Conservation (phyloP, 129 eudicot genomes). For the Chrysanthemum seticuspe region DNA sequence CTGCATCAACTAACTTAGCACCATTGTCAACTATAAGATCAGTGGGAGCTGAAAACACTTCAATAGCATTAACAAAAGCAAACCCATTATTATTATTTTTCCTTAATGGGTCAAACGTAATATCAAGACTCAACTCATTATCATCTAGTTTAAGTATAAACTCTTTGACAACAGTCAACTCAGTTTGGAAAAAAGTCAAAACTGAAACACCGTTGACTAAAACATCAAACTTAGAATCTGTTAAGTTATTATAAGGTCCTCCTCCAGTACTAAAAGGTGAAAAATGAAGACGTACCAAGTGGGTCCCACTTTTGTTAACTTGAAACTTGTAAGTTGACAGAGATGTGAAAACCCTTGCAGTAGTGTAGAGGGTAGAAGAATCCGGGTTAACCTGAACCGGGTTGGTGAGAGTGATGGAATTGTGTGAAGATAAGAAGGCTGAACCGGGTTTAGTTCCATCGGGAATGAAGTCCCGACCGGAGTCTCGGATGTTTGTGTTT, state of each 20-base stretch:
- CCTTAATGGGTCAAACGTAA: constrained; percentile 42
- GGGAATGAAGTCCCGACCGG: constrained; percentile 55
- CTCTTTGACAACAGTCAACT: constrained; percentile 45
- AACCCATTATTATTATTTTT: constrained; percentile 32
- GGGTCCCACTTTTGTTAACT: constrained; percentile 57
- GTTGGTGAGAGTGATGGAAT: constrained; percentile 40
- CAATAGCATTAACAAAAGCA: constrained; percentile 77
- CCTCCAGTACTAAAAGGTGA: constrained; percentile 51
- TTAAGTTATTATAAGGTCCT: constrained; percentile 33
- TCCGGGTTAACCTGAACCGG: constrained; percentile 35
- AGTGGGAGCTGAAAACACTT: constrained; percentile 75
- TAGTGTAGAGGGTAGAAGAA: constrained; percentile 44
- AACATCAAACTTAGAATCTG: constrained; percentile 58
- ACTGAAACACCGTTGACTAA: constrained; percentile 55
- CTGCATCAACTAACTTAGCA: constrained; percentile 35
- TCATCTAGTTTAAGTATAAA: constrained; percentile 54
- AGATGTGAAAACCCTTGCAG: constrained; percentile 67
- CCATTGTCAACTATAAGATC: constrained; percentile 63
- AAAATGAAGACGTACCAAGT: constrained; percentile 85
- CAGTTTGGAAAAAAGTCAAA: constrained; percentile 43
- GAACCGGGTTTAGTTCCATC: constrained; percentile 54
- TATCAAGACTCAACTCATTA: constrained; percentile 30
- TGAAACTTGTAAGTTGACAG: constrained; percentile 47
- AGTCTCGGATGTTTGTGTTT: constrained; percentile 35
- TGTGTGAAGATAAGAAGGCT: constrained; percentile 33